Evolutionary conservation across 768 basidiomycete species (phyloP), one percentile per base, ranked within the genome.

Genomic region (Guyanaporus albipodus): DNA sequence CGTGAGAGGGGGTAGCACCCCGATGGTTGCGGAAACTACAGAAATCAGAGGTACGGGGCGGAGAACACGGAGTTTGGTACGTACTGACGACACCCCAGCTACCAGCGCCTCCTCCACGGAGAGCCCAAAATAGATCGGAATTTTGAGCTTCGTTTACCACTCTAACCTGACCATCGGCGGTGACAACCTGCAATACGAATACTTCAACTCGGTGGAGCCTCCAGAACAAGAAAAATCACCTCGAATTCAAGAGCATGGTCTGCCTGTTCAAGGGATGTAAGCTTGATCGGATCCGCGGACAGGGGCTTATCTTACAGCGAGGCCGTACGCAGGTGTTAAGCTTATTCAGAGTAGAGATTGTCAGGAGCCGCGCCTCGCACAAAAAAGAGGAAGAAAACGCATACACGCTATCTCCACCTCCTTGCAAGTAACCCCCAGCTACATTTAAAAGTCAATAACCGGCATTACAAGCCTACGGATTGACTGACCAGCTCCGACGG

Each of bases 41-140:
- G 34, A 12, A 10, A 26, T 52, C 19, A 43, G 18, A 8, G 21
- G 3, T 22, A 37, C 21, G 12, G 15, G 8, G 2, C 14, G 11
- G 8, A 9, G 6, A 22, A 0, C 23, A 19, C 9, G n/a, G 10
- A 12, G 6, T 27, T 17, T 14, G n/a, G 32, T 26, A 59, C 59
- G 15, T 36, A 60, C 59, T 68, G 36, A 78, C 60, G 24, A 79
- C 64, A 10, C 73, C 78, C 53, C 64, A 79, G 10, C 71, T 78
- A n/a, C 75, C 73, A 0, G 73, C 75, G 0, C 78, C 78, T 0
- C 74, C 76, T 6, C 78, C 79, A 23, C 77, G 65, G 19, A 79
- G 54, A 2, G 79, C 80, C 74, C 75, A 80, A 59, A 77, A 80
- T 6, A 80, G 64, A 46, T 79, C 75, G 3, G 63, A 8, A 54